phyloP scores from a whole-genome alignment of 1,284 basidiomycete species.

The Pseudozyma tsukubaensis region DNA sequence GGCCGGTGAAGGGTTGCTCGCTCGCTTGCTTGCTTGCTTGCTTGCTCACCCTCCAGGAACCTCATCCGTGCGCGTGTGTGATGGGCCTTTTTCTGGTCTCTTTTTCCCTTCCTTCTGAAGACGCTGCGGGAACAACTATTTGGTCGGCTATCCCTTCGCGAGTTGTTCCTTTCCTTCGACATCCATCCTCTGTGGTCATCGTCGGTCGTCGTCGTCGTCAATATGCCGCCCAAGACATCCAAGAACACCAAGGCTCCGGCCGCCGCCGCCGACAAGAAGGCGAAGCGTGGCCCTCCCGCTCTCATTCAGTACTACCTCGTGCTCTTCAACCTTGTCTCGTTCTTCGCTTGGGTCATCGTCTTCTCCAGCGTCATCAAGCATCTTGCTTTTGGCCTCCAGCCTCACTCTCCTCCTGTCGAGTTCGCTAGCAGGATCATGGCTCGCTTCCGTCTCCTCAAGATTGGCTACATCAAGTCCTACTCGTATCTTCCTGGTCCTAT shows the following conservation, averaged over 20 bases:
- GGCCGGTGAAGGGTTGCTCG: too few species aligned
- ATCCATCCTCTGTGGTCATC: conserved; percentile 2
- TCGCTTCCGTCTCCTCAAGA: conserved; percentile 51
- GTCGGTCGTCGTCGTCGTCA: background rate
- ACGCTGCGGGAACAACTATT: too few species aligned
- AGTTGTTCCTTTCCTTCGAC: background rate
- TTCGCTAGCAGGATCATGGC: conserved; percentile 36
- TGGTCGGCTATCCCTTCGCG: too few species aligned
- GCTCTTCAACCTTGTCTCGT: conserved; percentile 58
- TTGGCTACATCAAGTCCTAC: conserved; percentile 49
- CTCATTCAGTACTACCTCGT: conserved; percentile 52
- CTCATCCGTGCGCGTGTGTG: too few species aligned
- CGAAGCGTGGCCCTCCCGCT: conserved; percentile 33
- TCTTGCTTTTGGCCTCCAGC: conserved; percentile 50
- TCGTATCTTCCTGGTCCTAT: conserved; percentile 43
- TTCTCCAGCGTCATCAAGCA: conserved; percentile 59
- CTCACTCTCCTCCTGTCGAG: conserved; percentile 35
- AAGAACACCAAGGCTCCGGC: conserved; percentile 22
- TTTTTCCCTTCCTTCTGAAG: too few species aligned
- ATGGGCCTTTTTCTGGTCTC: too few species aligned
- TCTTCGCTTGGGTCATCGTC: conserved; percentile 62
- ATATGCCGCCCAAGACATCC: conserved; percentile 39
- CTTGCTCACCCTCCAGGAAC: too few species aligned
- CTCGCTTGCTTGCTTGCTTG: too few species aligned
- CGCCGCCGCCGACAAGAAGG: conserved; percentile 23